These are phyloP conservation scores for Globisporangium apiculatum DNA, from an alignment of 352 stramenopile species.

Conservation along the genomic window DNA sequence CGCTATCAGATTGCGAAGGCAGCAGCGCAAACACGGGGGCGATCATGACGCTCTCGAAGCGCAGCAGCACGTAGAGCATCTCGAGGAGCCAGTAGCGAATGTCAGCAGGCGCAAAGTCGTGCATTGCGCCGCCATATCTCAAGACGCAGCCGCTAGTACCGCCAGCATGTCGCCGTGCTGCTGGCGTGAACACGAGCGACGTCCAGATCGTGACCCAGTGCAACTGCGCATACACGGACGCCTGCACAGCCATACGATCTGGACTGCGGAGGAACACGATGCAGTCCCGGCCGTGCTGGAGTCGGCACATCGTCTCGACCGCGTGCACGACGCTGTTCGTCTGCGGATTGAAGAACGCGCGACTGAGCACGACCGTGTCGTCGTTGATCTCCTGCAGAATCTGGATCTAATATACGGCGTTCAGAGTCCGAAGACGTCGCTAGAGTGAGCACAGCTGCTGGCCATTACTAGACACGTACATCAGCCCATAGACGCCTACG, in stretches of 20 bases:
- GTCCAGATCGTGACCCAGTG: constrained; percentile 27
- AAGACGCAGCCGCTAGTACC: constrained; percentile 17
- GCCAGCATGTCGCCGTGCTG: constrained; percentile 1
- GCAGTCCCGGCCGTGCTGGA: constrained; percentile 17
- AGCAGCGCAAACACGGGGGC: constrained; percentile 20
- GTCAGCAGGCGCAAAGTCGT: constrained; percentile 15
- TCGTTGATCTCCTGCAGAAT: constrained; percentile 29
- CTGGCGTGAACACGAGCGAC: constrained; percentile 22
- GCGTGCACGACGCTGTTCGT: constrained; percentile 23
- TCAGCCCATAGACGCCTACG: not conserved
- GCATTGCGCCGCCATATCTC: constrained; percentile 23
- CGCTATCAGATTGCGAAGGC: not conserved
- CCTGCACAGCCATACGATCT: constrained; percentile 15
- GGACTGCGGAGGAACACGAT: constrained; percentile 29
- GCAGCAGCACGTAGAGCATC: constrained; percentile 35
- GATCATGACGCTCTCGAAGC: constrained; percentile 35
- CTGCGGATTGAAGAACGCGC: constrained; percentile 29
- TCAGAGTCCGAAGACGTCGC: not conserved
- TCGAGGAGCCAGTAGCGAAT: constrained; percentile 37
- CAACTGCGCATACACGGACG: constrained; percentile 13
- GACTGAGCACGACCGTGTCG: constrained; percentile 28
- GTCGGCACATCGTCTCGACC: constrained; percentile 24
- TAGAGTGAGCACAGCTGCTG: too few relatives aligned
- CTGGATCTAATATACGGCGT: constrained; percentile 11
- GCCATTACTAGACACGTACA: not conserved